Evolutionary conservation across 768 basidiomycete species (phyloP), one percentile per base, ranked within the genome.

Genomic region (Pisolithus albus): DNA sequence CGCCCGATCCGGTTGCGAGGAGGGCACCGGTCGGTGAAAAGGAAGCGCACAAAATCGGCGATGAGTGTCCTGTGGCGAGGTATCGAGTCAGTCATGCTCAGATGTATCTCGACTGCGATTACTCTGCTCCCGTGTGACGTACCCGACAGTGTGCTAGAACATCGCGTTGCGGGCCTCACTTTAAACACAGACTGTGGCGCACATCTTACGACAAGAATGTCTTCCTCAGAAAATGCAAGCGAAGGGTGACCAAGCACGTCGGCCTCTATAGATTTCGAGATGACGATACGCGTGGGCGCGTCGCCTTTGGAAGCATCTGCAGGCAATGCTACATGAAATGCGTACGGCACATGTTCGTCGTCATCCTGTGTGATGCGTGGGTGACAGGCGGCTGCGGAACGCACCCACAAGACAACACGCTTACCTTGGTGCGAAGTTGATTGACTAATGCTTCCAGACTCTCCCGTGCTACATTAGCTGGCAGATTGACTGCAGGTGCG

Each of bases 121-220:
- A 47, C 50, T 36, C 46, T 4, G 44, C 4, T 34, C 23, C 46
- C 30, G 23, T 40, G 16, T 30, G 52, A 68, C 75, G 51, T 61
- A 85, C 90, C 92, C 53, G 86, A 86, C 28, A 97, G 74, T 8
- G 92, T 95, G 4, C 91, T 89, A 16, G 92, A 95, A 66, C 95
- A 99, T 60, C 96, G 73, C 28, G 92, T 93, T 10, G 96, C 92
- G 21, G 92, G 91, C 57, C 94, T 77, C 24, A 99, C 94, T 52
- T 84, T 82, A 70, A 96, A 99, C 4, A 98, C 88, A 42, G 93
- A 91, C 67, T 99, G 94, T 8, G 95, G 95, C 24, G 94, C 84
- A 67, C 95, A 98, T 59, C 86, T 81, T 23, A 98, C 78, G 47
- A 88, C 76, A 51, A 98, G 82, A 9, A 93, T 78, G 62, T 91